phyloP scores from a whole-genome alignment of 768 basidiomycete genomes.

The Mycena capillaripes region DNA sequence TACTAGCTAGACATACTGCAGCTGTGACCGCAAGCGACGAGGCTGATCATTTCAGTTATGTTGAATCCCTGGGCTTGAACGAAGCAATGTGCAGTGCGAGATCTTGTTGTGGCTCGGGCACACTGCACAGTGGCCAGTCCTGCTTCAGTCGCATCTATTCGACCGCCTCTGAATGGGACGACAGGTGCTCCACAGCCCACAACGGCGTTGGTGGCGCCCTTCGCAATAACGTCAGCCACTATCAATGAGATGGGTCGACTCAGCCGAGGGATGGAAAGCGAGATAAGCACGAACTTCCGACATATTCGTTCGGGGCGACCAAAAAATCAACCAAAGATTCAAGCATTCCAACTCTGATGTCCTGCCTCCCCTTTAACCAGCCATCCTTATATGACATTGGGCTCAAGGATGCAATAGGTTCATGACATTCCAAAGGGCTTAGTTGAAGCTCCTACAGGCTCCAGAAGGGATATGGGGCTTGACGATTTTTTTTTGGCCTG shows the following conservation, averaged over 20 bases:
- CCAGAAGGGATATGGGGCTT: too few species aligned
- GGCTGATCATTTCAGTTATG: not conserved
- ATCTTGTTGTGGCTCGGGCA: conserved; percentile 22
- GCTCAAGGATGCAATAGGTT: too few species aligned
- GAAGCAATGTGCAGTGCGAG: conserved; percentile 26
- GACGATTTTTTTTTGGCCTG: too few species aligned
- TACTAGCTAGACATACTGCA: not conserved
- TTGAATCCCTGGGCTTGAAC: conserved; percentile 24
- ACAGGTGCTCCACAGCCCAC: conserved; percentile 38
- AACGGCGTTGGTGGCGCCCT: conserved; percentile 27
- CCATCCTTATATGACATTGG: too few species aligned
- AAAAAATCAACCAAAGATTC: not conserved
- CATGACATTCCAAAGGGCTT: too few species aligned
- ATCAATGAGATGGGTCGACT: not conserved
- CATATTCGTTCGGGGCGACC: conserved; percentile 2
- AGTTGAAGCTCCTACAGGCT: too few species aligned
- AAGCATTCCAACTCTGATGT: conserved; percentile 6
- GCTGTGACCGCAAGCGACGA: not conserved
- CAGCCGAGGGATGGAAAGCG: not conserved
- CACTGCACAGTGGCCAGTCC: conserved; percentile 33
- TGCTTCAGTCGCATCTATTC: conserved; percentile 38
- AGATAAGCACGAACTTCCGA: conserved; percentile 27
- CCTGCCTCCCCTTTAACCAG: too few species aligned
- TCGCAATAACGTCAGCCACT: conserved; percentile 40
- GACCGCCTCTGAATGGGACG: conserved; percentile 38